Percentiles rank a stretch among this genome's conserved stretches.
Conservation (phyloP, 2,329 filamentous ascomycete species). For the Aspergillus felis region DNA sequence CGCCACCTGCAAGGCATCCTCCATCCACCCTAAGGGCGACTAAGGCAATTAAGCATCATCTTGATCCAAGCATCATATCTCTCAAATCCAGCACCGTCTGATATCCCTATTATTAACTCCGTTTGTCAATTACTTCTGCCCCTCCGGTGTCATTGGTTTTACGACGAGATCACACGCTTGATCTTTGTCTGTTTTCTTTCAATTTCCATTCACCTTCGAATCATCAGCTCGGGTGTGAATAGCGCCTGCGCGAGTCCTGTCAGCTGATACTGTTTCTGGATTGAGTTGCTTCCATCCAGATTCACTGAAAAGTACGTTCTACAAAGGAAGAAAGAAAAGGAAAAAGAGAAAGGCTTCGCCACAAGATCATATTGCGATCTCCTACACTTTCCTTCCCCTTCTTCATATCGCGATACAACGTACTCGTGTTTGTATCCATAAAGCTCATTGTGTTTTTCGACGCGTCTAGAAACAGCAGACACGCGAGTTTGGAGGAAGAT, state of each 20-base stretch:
- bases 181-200: conserved; percentile 9
- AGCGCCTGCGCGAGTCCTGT: conserved; percentile 1
- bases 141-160: conserved; percentile 1
- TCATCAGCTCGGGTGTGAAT: neutral
- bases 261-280: neutral
- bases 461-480: conserved; percentile 30
- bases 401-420: conserved; percentile 8
- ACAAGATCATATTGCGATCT: conserved; percentile 1
- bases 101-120: neutral
- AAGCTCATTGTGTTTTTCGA: conserved; percentile 28
- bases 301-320: conserved; percentile 20
- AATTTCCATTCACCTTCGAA: neutral
- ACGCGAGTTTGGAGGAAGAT: conserved; percentile 22
- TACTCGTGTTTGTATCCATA: conserved; percentile 14
- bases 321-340: conserved; percentile 1
- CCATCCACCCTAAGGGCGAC: conserved; percentile 32
- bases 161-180: conserved; percentile 1
- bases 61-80: conserved; percentile 13
- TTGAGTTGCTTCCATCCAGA: neutral
- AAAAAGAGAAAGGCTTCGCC: conserved; percentile 1
- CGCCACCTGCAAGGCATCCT: conserved; percentile 38
- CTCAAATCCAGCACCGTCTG: conserved; percentile 20
- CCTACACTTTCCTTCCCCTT: conserved; percentile 10
- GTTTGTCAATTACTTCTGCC: neutral
- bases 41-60: conserved; percentile 39